Conservation (phyloP, 2,329 filamentous ascomycete species). For the Didymella sp. region DNA sequence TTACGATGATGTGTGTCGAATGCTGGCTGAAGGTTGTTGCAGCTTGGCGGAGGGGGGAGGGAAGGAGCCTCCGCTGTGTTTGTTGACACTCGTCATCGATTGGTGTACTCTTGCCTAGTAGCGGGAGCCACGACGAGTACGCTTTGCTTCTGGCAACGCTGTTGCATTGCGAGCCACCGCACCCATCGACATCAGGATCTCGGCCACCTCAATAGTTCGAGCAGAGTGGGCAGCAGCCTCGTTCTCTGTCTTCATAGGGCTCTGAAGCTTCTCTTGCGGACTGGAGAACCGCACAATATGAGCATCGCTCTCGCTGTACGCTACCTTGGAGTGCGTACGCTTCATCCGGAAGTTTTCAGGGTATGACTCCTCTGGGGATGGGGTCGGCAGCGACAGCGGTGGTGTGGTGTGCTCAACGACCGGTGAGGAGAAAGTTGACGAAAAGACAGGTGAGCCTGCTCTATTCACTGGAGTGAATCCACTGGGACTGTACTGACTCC, state of each 20-base stretch:
- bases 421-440: constrained; percentile 21
- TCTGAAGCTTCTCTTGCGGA: background rate
- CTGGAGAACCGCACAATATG: background rate
- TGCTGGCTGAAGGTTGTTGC: no score
- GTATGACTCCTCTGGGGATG: constrained; percentile 21
- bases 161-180: constrained; percentile 23
- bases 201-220: constrained; percentile 42
- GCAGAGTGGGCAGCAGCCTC: background rate
- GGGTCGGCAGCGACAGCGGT: constrained; percentile 22
- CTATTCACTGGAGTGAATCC: constrained; percentile 53
- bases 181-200: constrained; percentile 45
- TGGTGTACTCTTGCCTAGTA: constrained; percentile 16
- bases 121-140: constrained; percentile 40
- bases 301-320: constrained; percentile 13
- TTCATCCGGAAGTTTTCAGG: constrained; percentile 28
- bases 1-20: no score
- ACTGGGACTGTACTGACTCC: constrained; percentile 29
- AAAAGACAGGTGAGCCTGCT: constrained; percentile 23
- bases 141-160: constrained; percentile 35
- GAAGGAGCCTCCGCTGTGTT: background rate
- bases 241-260: no score
- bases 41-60: no score
- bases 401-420: constrained; percentile 7
- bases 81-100: background rate
- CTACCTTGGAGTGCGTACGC: constrained; percentile 39